Evolutionary conservation across 805 yeast species (phyloP).

Genomic region (Barnettozyma salicaria): DNA sequence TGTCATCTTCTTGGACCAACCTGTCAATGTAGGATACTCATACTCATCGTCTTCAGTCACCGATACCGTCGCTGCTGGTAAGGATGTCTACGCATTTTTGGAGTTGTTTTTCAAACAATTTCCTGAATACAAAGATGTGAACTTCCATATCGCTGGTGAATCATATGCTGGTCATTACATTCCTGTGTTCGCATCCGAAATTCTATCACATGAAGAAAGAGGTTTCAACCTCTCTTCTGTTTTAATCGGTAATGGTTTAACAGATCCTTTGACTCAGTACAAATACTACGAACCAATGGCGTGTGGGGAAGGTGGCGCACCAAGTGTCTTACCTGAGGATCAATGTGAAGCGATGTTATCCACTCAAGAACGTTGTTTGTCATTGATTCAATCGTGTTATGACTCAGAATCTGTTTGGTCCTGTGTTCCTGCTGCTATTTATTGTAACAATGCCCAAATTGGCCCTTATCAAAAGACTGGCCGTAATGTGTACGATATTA

Average conservation of each 20-base stretch:
- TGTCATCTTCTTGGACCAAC: conserved; percentile 83
- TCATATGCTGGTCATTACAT: conserved; percentile 93
- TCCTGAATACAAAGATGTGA: conserved; percentile 45
- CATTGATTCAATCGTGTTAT: conserved; percentile 75
- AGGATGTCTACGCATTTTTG: conserved; percentile 75
- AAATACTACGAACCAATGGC: conserved; percentile 87
- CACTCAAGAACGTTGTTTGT: conserved; percentile 70
- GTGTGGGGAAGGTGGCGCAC: conserved; percentile 85
- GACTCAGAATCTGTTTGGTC: conserved; percentile 66
- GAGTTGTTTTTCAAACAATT: conserved; percentile 75
- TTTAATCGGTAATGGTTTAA: conserved; percentile 85
- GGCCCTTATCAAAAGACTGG: conserved; percentile 83
- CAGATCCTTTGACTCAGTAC: conserved; percentile 79
- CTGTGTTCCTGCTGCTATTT: conserved; percentile 86
- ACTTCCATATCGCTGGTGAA: conserved; percentile 89
- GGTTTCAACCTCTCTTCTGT: conserved; percentile 66
- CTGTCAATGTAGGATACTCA: conserved; percentile 79
- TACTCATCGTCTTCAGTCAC: conserved; percentile 59
- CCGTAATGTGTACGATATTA: conserved; percentile 84
- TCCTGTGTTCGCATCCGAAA: conserved; percentile 82
- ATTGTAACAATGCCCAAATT: conserved; percentile 81
- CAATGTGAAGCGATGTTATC: conserved; percentile 69
- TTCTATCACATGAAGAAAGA: conserved; percentile 57
- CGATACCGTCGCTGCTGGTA: conserved; percentile 75
- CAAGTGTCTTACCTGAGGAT: conserved; percentile 69